Evolutionary conservation across 371 early-diverging fungal genomes (phyloP).

Genomic region (Cokeromyces recurvatus): DNA sequence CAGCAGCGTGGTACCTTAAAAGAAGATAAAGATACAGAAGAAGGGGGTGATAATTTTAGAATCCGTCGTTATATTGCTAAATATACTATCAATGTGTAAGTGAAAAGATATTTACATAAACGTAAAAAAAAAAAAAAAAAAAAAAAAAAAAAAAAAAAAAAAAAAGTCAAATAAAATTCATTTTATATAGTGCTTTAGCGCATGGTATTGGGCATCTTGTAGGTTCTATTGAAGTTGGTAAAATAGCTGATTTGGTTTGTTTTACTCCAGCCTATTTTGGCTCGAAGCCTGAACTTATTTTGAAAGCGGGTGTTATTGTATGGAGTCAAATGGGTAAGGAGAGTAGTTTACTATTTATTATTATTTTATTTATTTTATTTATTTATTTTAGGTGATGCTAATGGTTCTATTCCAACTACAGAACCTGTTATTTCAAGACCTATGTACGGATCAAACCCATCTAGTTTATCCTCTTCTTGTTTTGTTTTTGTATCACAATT

Average conservation of each 20-base stretch:
- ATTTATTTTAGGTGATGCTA: slow-evolving; percentile 62
- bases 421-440: slow-evolving; percentile 82
- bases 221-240: slow-evolving; percentile 90
- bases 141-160: too few species aligned
- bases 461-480: slow-evolving; percentile 51
- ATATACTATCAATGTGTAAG: slow-evolving; percentile 90
- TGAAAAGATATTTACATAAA: too few species aligned
- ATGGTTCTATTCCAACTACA: slow-evolving; percentile 80
- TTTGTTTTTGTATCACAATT: slow-evolving; percentile 79
- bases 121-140: too few species aligned
- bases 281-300: slow-evolving; percentile 76
- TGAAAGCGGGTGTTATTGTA: slow-evolving; percentile 85
- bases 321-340: slow-evolving; percentile 69
- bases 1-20: slow-evolving; percentile 69
- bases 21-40: slow-evolving; percentile 43
- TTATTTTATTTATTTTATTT: too few species aligned
- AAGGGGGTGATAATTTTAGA: slow-evolving; percentile 65
- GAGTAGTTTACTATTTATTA: too few species aligned
- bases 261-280: slow-evolving; percentile 87
- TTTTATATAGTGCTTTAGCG: slow-evolving; percentile 58
- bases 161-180: too few species aligned
- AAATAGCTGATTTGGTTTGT: slow-evolving; percentile 87
- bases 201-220: slow-evolving; percentile 84
- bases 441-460: slow-evolving; percentile 76
- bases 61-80: slow-evolving; percentile 88